These are phyloP conservation scores for Kitagawia praeruptora DNA, from an alignment of 129 eudicot species.

Conservation along the genomic window DNA sequence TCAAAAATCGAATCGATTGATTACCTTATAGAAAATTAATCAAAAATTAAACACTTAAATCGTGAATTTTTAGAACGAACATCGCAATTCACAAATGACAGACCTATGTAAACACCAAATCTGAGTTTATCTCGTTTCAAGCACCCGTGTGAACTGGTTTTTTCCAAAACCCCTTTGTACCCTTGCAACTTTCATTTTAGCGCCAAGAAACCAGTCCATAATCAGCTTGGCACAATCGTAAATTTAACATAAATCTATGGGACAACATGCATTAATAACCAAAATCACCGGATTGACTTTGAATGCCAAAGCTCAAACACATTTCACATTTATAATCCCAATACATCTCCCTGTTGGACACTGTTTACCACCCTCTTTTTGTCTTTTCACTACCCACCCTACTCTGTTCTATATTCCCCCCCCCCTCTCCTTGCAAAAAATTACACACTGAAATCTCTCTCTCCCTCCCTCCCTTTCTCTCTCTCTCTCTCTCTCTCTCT, in stretches of 20 bases:
- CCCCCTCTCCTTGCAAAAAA: neutral
- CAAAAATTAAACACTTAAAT: no score
- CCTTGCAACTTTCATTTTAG: neutral
- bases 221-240: neutral
- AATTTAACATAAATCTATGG: neutral
- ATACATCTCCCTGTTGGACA: neutral
- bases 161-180: neutral
- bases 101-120: no score
- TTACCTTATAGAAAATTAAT: no score
- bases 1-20: no score
- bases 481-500: no score
- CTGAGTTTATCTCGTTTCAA: neutral
- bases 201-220: neutral
- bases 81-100: no score
- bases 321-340: neutral
- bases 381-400: neutral
- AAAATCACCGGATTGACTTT: neutral
- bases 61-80: no score
- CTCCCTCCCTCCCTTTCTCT: no score
- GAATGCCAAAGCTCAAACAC: neutral
- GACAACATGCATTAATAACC: neutral
- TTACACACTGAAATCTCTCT: neutral
- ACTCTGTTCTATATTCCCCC: neutral
- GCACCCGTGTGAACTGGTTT: slow-evolving; percentile 2
- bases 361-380: neutral